Evolutionary conservation across 164 flowering plant species (phyloP), one percentile per base, ranked within the genome.

Genomic region (Aristolochia californica): DNA sequence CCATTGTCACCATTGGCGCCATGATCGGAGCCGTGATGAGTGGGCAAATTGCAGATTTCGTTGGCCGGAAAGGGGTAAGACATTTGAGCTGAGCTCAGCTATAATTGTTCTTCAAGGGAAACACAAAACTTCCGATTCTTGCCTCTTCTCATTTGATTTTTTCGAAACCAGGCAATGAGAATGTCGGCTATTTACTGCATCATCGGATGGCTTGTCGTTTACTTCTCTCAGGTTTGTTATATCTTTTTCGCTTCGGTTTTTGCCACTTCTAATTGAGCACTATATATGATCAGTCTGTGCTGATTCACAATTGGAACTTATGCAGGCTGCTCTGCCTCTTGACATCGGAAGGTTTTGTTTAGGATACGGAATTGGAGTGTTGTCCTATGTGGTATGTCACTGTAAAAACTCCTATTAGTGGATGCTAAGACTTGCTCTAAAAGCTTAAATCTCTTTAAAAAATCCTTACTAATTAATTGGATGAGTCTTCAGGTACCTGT

Each of bases 51-150:
- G 74, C 95, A 16, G 90, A 87, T 64, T 64, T 64, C 34, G 16
- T 84, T 13, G 88, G 95, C 16, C 75, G 91, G 24, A 74, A 71
- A 68, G 73, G 71, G 53, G 95, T 84, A 80, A 74, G 78, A 69
- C 34, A 13, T 18, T 1, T 18, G n/a, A 21, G 9, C 5, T 13
- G 43, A 20, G 25, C 43, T 9, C 21, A n/a, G 51, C 10, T 17
- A 4, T 2, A 48, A 23, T n/a, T n/a, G n/a, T n/a, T n/a, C n/a
- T n/a, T n/a, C n/a, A n/a, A n/a, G n/a, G n/a, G n/a, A n/a, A n/a
- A n/a, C n/a, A n/a, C n/a, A n/a, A 12, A 48, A 4, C 5, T 16
- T 50, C 2, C 27, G 14, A 23, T 11, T 14, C 28, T 53, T 57
- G 14, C 21, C 56, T 25, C 45, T 20, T 50, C 43, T 45, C 27